Evolutionary conservation across 257 asterid species (phyloP).

Genomic region (Ballota nigra): DNA sequence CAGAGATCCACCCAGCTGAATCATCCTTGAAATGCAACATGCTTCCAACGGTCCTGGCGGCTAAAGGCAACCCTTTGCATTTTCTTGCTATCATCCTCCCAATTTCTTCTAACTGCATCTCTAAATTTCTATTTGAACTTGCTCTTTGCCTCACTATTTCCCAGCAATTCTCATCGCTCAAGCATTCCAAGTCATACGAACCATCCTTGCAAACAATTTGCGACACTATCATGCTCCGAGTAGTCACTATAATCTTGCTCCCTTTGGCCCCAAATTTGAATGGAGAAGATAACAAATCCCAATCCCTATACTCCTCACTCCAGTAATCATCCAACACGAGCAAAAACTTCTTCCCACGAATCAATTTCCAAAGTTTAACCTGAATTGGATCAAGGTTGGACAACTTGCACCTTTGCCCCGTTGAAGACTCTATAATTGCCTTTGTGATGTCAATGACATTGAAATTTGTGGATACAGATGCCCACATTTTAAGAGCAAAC

Average conservation of each 20-base stretch:
- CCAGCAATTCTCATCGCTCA: conserved; percentile 37
- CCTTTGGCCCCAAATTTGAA: conserved; percentile 28
- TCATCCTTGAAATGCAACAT: conserved; percentile 25
- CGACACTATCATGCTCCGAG: conserved; percentile 37
- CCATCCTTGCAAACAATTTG: conserved; percentile 28
- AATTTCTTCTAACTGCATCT: conserved; percentile 11
- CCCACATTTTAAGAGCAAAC: conserved; percentile 33
- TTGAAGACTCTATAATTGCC: conserved; percentile 34
- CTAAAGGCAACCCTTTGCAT: conserved; percentile 41
- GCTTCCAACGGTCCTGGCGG: conserved; percentile 37
- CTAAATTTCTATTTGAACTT: not conserved
- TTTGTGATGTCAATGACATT: conserved; percentile 28
- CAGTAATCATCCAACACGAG: conserved; percentile 40
- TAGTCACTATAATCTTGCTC: conserved; percentile 36
- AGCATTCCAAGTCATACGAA: conserved; percentile 11
- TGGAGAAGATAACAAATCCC: conserved; percentile 30
- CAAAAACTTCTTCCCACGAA: conserved; percentile 26
- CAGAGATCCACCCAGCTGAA: conserved; percentile 27
- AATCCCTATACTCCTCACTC: conserved; percentile 32
- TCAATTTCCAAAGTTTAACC: conserved; percentile 10
- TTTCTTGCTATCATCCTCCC: conserved; percentile 34
- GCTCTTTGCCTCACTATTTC: conserved; percentile 34
- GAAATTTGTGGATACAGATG: conserved; percentile 26
- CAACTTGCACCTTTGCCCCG: conserved; percentile 22
- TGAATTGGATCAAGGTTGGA: conserved; percentile 29